phyloP scores from a whole-genome alignment of 2,329 filamentous ascomycete genomes.

The Trichoderma sp. region DNA sequence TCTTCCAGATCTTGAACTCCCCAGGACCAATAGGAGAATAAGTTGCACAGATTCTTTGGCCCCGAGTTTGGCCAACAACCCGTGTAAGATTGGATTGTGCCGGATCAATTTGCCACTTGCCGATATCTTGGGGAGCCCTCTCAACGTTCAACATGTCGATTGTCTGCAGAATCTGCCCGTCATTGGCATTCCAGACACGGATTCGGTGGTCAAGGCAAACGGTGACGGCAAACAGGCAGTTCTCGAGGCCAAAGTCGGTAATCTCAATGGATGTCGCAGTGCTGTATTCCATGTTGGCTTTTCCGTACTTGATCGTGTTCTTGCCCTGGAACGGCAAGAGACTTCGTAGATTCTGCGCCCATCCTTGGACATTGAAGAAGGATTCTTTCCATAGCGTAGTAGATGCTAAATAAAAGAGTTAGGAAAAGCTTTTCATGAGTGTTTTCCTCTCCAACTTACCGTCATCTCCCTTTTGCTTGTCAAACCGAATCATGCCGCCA shows the following conservation, averaged over 20 bases:
- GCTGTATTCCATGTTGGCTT: slow-evolving; percentile 63
- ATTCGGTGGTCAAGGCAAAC: slow-evolving; percentile 86
- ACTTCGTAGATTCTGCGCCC: slow-evolving; percentile 64
- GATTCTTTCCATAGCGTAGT: slow-evolving; percentile 61
- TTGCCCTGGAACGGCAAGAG: slow-evolving; percentile 65
- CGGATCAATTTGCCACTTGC: slow-evolving; percentile 76
- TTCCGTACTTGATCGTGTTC: slow-evolving; percentile 62
- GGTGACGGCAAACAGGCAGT: slow-evolving; percentile 63
- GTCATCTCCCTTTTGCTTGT: slow-evolving; percentile 51
- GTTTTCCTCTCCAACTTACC: slow-evolving; percentile 37
- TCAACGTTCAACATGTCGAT: slow-evolving; percentile 73
- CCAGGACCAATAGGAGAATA: slow-evolving; percentile 85
- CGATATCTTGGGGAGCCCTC: slow-evolving; percentile 62
- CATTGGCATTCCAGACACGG: slow-evolving; percentile 84
- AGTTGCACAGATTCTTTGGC: slow-evolving; percentile 63
- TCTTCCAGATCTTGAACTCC: slow-evolving; percentile 90
- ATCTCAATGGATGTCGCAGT: slow-evolving; percentile 63
- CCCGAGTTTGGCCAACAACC: slow-evolving; percentile 58
- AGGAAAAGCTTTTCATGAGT: background rate
- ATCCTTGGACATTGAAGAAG: slow-evolving; percentile 70
- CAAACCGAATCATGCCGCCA: slow-evolving; percentile 70
- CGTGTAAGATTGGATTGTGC: slow-evolving; percentile 74
- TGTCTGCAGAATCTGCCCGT: slow-evolving; percentile 71
- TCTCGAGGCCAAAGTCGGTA: slow-evolving; percentile 49
- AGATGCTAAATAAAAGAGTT: slow-evolving; percentile 25